Base-by-base conservation (phyloP, 129 eudicot species). In the Arctium minus region DNA sequence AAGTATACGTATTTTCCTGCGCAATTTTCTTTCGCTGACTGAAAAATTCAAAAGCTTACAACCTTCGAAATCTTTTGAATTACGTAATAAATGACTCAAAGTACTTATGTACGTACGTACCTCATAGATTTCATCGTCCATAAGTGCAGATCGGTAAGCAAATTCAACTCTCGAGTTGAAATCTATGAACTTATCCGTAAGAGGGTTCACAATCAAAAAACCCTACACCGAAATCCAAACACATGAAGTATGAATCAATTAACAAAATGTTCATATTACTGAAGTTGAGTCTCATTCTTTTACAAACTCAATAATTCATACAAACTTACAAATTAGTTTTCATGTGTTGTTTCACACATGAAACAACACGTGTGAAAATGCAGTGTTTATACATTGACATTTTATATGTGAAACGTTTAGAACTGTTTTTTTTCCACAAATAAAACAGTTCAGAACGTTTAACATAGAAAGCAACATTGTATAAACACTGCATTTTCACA, bases 161-260 rank as follows among this genome's bases (percentile, higher is more conserved):
- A 50, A 86, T 18, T 76, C 82, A 29, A 68, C 13, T 81, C 83
- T 77, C 67, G 88, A 77, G 72, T 86, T 86, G 6, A 72, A 76
- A 60, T 86, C 83, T 29, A 65, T 73, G 50, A 70, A 73, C 42
- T 73, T 60, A 35, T 76, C 71, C 0, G 88, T 86, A 27, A 42
- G 79, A 13, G 86, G 88, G 76, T 81, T 86, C 48, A 78, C 86
- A 1, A 86, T 73, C 88, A 86, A 72, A 72, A 30, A 86, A 77
- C 88, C 88, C 88, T 86, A n/a, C 38, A 81, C 13, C 79, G 8
- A 62, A 39, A 50, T 48, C 50, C 38, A 72, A 12, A 6, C n/a
- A 70, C 74, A 53, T 72, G 44, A 62, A 50, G 2, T n/a, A 77
- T 39, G 6, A 77, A 39, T 9, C 60, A 56, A 60, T 37, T 17